Conservation (phyloP, 2,329 filamentous ascomycete genomes). For the Bipolaris victoriae region DNA sequence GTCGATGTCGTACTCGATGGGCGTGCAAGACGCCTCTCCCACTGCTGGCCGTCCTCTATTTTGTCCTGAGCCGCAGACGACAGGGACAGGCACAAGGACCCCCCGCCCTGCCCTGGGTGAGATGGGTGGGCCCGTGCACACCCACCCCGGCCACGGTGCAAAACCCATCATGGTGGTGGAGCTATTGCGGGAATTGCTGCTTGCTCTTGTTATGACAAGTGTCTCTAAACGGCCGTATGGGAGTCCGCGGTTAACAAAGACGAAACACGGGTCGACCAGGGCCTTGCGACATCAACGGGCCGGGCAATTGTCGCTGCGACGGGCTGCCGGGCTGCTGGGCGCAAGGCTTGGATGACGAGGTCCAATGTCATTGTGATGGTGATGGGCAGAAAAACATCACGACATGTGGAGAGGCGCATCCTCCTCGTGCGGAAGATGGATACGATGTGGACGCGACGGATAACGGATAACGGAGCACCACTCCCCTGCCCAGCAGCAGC, state of each 20-base stretch:
- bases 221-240: slow-evolving; percentile 8
- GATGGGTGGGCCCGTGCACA: slow-evolving; percentile 18
- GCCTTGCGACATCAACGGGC: background rate
- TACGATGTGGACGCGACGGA: background rate
- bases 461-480: background rate
- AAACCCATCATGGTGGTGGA: slow-evolving; percentile 23
- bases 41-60: slow-evolving; percentile 29
- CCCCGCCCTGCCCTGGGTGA: slow-evolving; percentile 14
- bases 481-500: slow-evolving; percentile 1
- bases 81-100: slow-evolving; percentile 19
- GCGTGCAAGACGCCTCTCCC: slow-evolving; percentile 36
- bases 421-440: background rate
- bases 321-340: background rate
- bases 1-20: slow-evolving; percentile 38
- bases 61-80: background rate
- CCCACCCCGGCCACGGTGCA: slow-evolving; percentile 26
- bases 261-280: slow-evolving; percentile 9
- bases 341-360: background rate
- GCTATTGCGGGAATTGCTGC: background rate
- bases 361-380: background rate
- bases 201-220: slow-evolving; percentile 8
- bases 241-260: slow-evolving; percentile 19
- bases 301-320: too few relatives aligned
- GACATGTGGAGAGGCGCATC: background rate
- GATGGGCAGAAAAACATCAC: background rate